Evolutionary conservation across 257 asterid species (phyloP).

Genomic region (Catharanthus roseus): DNA sequence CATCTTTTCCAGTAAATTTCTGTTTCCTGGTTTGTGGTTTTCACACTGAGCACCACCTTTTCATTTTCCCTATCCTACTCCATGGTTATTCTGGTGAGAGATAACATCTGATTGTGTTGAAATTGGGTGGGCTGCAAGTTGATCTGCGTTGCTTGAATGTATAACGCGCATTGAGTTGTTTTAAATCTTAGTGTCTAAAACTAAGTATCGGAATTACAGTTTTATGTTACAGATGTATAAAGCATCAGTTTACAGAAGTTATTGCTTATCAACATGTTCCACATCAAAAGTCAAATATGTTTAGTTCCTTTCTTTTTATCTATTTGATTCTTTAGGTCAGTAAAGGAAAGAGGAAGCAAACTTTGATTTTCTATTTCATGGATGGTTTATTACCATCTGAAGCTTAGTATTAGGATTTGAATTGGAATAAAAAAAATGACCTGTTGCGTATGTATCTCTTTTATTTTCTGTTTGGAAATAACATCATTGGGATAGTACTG

Average conservation of each 20-base stretch:
- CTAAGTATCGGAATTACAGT: neutral
- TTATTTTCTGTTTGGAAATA: neutral
- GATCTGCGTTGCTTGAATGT: neutral
- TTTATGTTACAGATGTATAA: neutral
- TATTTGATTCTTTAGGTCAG: neutral
- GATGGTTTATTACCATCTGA: too few species aligned
- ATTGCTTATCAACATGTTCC: neutral
- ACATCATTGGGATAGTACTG: neutral
- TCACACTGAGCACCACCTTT: neutral
- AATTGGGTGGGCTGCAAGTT: neutral
- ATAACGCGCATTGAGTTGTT: neutral
- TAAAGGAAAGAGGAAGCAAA: too few species aligned
- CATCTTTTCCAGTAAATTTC: neutral
- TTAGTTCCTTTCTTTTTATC: neutral
- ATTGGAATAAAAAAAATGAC: neutral
- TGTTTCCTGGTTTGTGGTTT: conserved; percentile 5
- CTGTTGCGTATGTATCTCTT: neutral
- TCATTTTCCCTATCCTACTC: neutral
- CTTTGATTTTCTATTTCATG: neutral
- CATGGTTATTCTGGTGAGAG: neutral
- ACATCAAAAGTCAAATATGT: neutral
- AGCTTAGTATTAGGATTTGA: neutral
- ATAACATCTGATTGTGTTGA: neutral
- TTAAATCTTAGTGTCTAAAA: neutral
- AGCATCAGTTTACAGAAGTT: neutral